phyloP scores from a whole-genome alignment of 2,329 filamentous ascomycete genomes.

The Exophiala spinifera region DNA sequence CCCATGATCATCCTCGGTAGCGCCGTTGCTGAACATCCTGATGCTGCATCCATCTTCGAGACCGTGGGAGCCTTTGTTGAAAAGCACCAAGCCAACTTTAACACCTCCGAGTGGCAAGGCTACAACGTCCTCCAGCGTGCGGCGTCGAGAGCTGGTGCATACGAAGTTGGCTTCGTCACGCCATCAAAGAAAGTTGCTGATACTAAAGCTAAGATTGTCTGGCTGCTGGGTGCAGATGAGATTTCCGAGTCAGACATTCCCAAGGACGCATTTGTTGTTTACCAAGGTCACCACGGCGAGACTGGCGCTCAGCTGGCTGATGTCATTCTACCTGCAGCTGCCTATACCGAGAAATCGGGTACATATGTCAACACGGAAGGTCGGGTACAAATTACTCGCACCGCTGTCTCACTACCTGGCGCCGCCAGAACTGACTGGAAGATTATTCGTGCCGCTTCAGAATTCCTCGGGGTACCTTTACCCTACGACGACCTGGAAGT shows the following conservation, averaged over 20 bases:
- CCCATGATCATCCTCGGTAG: conserved; percentile 98
- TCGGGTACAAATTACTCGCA: conserved; percentile 87
- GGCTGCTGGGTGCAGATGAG: conserved; percentile 95
- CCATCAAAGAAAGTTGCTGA: conserved; percentile 77
- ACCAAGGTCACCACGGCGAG: conserved; percentile 98
- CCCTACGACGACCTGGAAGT: conserved; percentile 90
- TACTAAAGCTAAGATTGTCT: conserved; percentile 89
- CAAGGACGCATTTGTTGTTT: conserved; percentile 93
- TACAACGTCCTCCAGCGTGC: conserved; percentile 95
- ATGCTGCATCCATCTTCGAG: conserved; percentile 92
- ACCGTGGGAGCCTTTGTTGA: conserved; percentile 85
- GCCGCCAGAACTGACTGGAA: conserved; percentile 97
- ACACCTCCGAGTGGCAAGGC: conserved; percentile 88
- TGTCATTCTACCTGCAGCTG: conserved; percentile 86
- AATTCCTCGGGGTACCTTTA: conserved; percentile 82
- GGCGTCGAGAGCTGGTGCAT: conserved; percentile 88
- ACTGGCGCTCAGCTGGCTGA: conserved; percentile 88
- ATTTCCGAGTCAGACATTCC: conserved; percentile 80
- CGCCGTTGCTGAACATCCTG: conserved; percentile 82
- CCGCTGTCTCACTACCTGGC: conserved; percentile 82
- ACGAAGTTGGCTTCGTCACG: conserved; percentile 90
- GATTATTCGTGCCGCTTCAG: conserved; percentile 88
- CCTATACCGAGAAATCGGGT: conserved; percentile 93
- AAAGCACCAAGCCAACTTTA: conserved; percentile 86
- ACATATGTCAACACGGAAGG: conserved; percentile 99